Evolutionary conservation across 176 grass and related monocot species (phyloP).

Genomic region (Secale cereale): DNA sequence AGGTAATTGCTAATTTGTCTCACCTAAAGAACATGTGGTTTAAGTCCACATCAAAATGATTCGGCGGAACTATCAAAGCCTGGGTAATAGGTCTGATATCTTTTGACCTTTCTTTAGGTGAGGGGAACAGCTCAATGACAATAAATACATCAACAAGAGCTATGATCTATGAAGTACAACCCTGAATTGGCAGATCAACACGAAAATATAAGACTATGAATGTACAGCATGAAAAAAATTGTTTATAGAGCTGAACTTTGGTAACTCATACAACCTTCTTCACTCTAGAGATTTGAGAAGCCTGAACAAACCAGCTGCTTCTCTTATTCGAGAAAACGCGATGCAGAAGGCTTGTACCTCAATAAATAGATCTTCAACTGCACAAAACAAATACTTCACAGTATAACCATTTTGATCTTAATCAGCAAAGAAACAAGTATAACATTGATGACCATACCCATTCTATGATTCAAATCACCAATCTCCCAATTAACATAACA

Average conservation of each 20-base stretch:
- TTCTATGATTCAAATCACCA: not conserved
- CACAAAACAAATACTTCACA: slow-evolving; percentile 27
- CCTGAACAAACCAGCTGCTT: slow-evolving; percentile 82
- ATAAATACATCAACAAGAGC: not conserved
- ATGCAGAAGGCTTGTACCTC: slow-evolving; percentile 99
- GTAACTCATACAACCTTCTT: slow-evolving; percentile 18
- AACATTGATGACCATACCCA: not conserved
- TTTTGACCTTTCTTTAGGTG: not conserved
- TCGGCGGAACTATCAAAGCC: not conserved
- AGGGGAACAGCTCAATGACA: not conserved
- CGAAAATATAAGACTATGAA: slow-evolving; percentile 10
- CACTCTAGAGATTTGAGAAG: slow-evolving; percentile 86
- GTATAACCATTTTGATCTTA: not conserved
- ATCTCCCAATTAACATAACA: not conserved
- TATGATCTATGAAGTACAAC: not conserved
- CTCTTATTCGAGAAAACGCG: slow-evolving; percentile 84
- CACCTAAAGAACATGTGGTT: not conserved
- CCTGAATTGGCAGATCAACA: not conserved
- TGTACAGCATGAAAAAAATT: slow-evolving; percentile 25
- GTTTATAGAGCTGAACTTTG: not conserved
- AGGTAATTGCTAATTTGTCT: not conserved
- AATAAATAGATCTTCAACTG: slow-evolving; percentile 89
- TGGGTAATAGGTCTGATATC: not conserved
- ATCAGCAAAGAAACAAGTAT: not conserved
- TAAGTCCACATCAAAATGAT: not conserved